These are phyloP conservation scores for Inga leiocalycina DNA, from an alignment of 306 rosid species.

Conservation along the genomic window DNA sequence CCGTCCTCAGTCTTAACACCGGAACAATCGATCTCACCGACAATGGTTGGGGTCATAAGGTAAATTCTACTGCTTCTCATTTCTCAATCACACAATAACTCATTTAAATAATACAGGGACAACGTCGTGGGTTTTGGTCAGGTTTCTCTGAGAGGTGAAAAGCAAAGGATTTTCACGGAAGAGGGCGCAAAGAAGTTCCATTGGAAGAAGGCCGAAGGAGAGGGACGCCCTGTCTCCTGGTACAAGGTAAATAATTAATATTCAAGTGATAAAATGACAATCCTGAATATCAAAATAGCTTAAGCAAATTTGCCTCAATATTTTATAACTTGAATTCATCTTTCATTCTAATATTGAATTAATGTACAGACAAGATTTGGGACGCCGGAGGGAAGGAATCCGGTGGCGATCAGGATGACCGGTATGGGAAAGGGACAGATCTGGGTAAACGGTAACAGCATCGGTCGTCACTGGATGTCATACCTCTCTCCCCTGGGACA, in stretches of 20 bases:
- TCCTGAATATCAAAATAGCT: too few relatives aligned
- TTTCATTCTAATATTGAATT: background rate
- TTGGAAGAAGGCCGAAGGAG: constrained; percentile 43
- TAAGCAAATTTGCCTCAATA: too few relatives aligned
- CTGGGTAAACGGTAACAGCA: constrained; percentile 76
- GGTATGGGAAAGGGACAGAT: constrained; percentile 87
- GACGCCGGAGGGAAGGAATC: constrained; percentile 73
- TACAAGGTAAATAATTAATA: constrained; percentile 54
- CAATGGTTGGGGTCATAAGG: constrained; percentile 78
- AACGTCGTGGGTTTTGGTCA: constrained; percentile 21
- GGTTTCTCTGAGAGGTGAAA: constrained; percentile 73
- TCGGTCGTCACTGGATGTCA: constrained; percentile 85
- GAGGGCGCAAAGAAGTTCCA: constrained; percentile 46
- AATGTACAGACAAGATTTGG: constrained; percentile 58
- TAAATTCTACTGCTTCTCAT: constrained; percentile 8
- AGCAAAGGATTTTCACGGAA: constrained; percentile 37
- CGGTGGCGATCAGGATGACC: constrained; percentile 71
- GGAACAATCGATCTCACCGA: constrained; percentile 57
- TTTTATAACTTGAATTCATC: too few relatives aligned
- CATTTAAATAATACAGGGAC: background rate
- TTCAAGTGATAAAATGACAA: background rate
- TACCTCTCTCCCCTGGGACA: constrained; percentile 58
- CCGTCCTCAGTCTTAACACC: constrained; percentile 58
- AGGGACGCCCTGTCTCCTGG: constrained; percentile 60
- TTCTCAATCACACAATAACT: background rate